phyloP scores from a whole-genome alignment of 2,329 filamentous ascomycete genomes.

The Penicillium sp. region DNA sequence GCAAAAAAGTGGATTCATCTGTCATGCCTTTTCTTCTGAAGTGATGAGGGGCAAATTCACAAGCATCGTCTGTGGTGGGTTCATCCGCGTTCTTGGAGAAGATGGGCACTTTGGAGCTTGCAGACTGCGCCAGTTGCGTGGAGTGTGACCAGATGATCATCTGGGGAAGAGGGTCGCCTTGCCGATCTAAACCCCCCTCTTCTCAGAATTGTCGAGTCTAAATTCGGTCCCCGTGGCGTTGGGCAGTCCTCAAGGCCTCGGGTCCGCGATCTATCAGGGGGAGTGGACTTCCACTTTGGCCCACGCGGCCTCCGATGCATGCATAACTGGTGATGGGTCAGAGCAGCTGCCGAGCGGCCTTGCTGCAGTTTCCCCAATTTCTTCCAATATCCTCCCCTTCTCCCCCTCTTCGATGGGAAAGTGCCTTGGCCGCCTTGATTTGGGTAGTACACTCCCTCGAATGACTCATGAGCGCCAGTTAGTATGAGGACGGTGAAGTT shows the following conservation, averaged over 20 bases:
- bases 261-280: neutral
- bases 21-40: neutral
- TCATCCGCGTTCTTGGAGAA: neutral
- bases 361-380: neutral
- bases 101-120: neutral
- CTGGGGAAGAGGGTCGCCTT: constrained; percentile 6
- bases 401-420: no score
- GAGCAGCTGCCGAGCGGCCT: neutral
- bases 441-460: no score
- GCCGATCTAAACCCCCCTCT: neutral
- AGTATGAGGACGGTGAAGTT: no score
- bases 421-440: no score
- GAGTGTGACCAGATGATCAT: constrained; percentile 12
- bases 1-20: neutral
- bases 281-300: neutral
- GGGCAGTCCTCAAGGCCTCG: neutral
- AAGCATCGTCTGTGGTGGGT: constrained; percentile 4
- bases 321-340: neutral
- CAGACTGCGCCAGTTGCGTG: constrained; percentile 4
- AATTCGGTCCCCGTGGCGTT: neutral
- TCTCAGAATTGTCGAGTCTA: neutral
- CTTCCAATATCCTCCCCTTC: neutral
- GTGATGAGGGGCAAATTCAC: constrained; percentile 8
- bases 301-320: neutral
- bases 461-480: no score